These are phyloP conservation scores for Beauveria rudraprayagi DNA, from an alignment of 2,329 filamentous ascomycete species.

Conservation along the genomic window DNA sequence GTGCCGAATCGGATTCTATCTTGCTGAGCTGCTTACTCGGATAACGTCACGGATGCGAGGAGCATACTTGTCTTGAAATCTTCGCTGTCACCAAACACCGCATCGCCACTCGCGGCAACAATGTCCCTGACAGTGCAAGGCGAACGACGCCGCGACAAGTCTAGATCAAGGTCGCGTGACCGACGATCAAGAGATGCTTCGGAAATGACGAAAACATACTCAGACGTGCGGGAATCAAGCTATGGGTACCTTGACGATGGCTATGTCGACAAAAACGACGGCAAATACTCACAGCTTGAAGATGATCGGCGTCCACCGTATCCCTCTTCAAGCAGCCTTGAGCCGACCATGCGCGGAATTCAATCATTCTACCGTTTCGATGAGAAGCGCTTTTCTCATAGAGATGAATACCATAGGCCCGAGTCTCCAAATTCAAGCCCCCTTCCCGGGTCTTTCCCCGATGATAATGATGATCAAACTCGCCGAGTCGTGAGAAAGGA, in stretches of 20 bases:
- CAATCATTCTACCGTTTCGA: slow-evolving; percentile 33
- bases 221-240: slow-evolving; percentile 35
- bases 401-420: slow-evolving; percentile 26
- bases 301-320: slow-evolving; percentile 28
- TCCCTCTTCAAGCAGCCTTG: slow-evolving; percentile 30
- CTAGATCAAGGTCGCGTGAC: slow-evolving; percentile 37
- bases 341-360: slow-evolving; percentile 29
- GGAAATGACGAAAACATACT: slow-evolving; percentile 23
- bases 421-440: slow-evolving; percentile 26
- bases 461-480: slow-evolving; percentile 17
- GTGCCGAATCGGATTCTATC: not conserved
- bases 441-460: slow-evolving; percentile 27
- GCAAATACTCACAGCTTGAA: slow-evolving; percentile 24
- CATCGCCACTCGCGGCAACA: slow-evolving; percentile 8
- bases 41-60: not conserved
- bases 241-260: slow-evolving; percentile 33
- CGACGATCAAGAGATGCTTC: slow-evolving; percentile 24
- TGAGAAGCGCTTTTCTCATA: slow-evolving; percentile 25
- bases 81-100: not conserved
- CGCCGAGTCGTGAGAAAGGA: slow-evolving; percentile 13
- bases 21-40: not conserved
- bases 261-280: slow-evolving; percentile 24
- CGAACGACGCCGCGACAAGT: slow-evolving; percentile 35
- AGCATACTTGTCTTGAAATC: too few relatives aligned
- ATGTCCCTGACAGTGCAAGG: slow-evolving; percentile 48